Evolutionary conservation across 2,329 filamentous ascomycete species (phyloP).

Genomic region (Coleophoma crateriformis): DNA sequence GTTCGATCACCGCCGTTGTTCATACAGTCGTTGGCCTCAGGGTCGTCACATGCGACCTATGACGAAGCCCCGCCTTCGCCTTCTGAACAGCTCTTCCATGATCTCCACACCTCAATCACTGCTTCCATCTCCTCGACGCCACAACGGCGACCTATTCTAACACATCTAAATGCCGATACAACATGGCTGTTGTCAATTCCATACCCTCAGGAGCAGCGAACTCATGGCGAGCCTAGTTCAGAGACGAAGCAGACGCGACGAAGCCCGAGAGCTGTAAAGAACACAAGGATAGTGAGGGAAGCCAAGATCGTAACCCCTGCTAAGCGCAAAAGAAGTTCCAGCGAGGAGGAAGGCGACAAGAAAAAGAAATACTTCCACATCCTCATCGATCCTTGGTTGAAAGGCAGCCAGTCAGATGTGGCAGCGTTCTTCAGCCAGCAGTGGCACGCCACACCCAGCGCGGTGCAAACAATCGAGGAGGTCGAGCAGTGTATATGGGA

Average conservation of each 20-base stretch:
- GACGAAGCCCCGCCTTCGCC: neutral
- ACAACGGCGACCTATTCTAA: constrained; percentile 42
- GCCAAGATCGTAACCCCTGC: neutral
- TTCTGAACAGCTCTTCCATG: neutral
- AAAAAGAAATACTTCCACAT: constrained; percentile 51
- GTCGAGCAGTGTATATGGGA: constrained; percentile 45
- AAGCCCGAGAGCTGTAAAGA: too few relatives aligned
- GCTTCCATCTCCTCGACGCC: neutral
- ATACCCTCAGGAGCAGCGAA: constrained; percentile 27
- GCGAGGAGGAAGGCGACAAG: neutral
- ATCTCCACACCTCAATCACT: neutral
- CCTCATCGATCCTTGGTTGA: constrained; percentile 61
- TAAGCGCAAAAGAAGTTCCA: neutral
- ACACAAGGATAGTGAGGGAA: neutral
- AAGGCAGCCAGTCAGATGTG: constrained; percentile 57
- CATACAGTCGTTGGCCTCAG: too few relatives aligned
- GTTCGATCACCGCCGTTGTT: too few relatives aligned
- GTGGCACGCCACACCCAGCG: constrained; percentile 51
- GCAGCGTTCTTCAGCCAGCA: constrained; percentile 61
- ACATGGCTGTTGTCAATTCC: constrained; percentile 63
- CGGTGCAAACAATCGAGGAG: constrained; percentile 47
- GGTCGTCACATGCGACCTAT: too few relatives aligned
- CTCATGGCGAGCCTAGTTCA: too few relatives aligned
- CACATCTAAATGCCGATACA: constrained; percentile 63
- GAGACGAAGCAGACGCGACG: too few relatives aligned